phyloP scores from a whole-genome alignment of 352 stramenopile genomes.

The Pythium grandisporangium region DNA sequence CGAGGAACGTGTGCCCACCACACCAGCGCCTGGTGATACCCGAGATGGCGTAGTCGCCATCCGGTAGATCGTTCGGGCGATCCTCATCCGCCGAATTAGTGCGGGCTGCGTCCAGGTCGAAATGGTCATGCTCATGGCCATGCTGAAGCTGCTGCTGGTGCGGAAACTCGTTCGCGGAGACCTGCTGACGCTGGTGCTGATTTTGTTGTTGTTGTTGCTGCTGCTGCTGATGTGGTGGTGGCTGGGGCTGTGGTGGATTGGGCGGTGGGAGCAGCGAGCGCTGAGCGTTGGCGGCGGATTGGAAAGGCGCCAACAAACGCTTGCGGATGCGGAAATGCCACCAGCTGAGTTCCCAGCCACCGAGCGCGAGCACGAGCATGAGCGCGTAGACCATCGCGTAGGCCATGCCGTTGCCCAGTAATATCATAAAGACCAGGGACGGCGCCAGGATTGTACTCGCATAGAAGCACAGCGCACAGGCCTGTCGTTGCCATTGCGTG shows the following conservation, averaged over 20 bases:
- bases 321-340: conserved; percentile 58
- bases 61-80: not conserved
- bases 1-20: conserved; percentile 1
- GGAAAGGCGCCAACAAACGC: conserved; percentile 18
- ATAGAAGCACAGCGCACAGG: no score
- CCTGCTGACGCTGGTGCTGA: no score
- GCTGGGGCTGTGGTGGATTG: not conserved
- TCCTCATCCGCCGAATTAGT: no score
- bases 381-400: conserved; percentile 29
- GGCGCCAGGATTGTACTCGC: no score
- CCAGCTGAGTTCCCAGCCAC: conserved; percentile 38
- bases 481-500: no score
- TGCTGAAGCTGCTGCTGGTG: no score
- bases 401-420: no score
- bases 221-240: no score
- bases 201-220: no score
- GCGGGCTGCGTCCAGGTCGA: no score
- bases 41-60: not conserved
- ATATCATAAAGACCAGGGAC: no score
- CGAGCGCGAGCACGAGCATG: conserved; percentile 22
- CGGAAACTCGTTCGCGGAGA: not conserved
- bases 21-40: not conserved
- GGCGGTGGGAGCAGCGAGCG: conserved; percentile 12
- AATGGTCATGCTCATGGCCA: no score
- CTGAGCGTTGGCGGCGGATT: conserved; percentile 3